phyloP scores from a whole-genome alignment of 2,329 filamentous ascomycete genomes.

The Aspergillus brasiliensis region DNA sequence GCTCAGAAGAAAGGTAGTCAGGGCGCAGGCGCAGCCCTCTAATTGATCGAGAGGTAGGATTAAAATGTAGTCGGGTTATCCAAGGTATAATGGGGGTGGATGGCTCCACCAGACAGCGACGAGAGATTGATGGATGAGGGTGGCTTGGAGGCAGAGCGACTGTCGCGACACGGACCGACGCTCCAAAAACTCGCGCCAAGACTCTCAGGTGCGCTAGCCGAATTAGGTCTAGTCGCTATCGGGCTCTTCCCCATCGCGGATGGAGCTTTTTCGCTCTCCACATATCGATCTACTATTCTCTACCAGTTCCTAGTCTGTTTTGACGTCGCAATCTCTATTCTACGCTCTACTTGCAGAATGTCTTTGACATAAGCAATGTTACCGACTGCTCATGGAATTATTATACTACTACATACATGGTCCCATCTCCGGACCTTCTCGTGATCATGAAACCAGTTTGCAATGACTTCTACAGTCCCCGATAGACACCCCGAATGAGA shows the following conservation, averaged over 20 bases:
- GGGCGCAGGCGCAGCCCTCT: constrained; percentile 16
- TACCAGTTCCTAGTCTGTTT: too few relatives aligned
- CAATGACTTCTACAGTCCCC: too few relatives aligned
- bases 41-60: background rate
- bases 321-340: too few relatives aligned
- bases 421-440: too few relatives aligned
- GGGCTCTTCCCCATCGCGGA: background rate
- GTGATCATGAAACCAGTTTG: too few relatives aligned
- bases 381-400: too few relatives aligned
- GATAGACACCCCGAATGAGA: too few relatives aligned
- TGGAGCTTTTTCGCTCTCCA: background rate
- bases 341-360: too few relatives aligned
- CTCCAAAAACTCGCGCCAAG: constrained; percentile 43
- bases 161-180: constrained; percentile 34
- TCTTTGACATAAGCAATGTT: too few relatives aligned
- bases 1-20: constrained; percentile 19
- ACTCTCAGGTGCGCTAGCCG: constrained; percentile 21
- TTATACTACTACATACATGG: too few relatives aligned
- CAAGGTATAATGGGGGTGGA: constrained; percentile 3
- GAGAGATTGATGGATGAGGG: constrained; percentile 18
- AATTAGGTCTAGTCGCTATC: constrained; percentile 6
- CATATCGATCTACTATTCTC: background rate
- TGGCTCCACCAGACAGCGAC: constrained; percentile 11
- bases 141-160: constrained; percentile 29
- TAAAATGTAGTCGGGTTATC: constrained; percentile 5